Evolutionary conservation across 2,329 filamentous ascomycete species (phyloP), one percentile per base, ranked within the genome.

Genomic region (Beauveria caledonica): DNA sequence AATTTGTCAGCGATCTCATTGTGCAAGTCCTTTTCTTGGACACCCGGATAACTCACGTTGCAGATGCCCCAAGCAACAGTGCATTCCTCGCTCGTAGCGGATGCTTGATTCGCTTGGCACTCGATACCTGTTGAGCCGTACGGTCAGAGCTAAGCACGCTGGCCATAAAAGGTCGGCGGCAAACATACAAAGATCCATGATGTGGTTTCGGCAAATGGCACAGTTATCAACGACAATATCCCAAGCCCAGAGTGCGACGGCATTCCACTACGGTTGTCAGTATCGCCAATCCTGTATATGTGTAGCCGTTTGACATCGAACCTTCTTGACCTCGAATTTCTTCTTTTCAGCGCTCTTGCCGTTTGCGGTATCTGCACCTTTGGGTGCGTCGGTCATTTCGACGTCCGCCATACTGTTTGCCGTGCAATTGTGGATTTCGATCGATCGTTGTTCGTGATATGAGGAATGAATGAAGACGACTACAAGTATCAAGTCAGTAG

Each of bases 181-280:
- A 17, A 46, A 74, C 86, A 68, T 79, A 92, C 94, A 99, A 29
- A 99, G 82, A 75, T 99, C 94, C 94, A 99, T 99, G 76, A 99
- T 99, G 75, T 99, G 94, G 74, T 99, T 99, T 72, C 94, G 85
- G 81, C 94, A 99, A 72, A 99, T 99, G 69, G 94, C 94, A 73
- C 94, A 99, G 82, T 99, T 99, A 77, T 99, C 94, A 63, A 99
- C 94, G 36, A 97, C 92, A 62, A 99, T 99, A 73, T 99, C 94
- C 94, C 94, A 99, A 0, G 94, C 94, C 94, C 94, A 99, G 2
- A 99, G 82, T 45, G 94, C 92, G 56, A 99, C 94, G 0, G 94
- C 94, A 69, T 97, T 97, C 94, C 94, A 99, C 93, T 97, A 70
- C 48, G 64, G 2, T 56, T 21, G 55, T 69, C 45, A 69, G 65